phyloP scores from a whole-genome alignment of 2,329 filamentous ascomycete genomes.

The Tolypocladium tropicale region DNA sequence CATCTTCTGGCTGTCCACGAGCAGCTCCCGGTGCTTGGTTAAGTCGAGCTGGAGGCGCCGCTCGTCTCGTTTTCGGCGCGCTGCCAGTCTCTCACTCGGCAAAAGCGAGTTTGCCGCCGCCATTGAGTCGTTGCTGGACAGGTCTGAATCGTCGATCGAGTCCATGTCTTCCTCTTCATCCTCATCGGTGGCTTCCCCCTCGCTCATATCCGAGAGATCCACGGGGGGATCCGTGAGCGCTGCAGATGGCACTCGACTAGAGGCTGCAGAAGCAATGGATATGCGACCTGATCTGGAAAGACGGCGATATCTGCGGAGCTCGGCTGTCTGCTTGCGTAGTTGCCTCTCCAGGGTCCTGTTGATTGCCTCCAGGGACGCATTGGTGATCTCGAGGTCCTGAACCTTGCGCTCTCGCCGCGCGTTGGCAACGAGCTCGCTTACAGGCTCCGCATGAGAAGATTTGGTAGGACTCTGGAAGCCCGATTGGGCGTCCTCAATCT shows the following conservation, averaged over 20 bases:
- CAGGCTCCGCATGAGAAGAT: constrained; percentile 43
- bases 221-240: constrained; percentile 30
- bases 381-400: constrained; percentile 91
- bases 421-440: constrained; percentile 73
- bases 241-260: constrained; percentile 33
- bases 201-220: constrained; percentile 38
- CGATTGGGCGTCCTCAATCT: constrained; percentile 16
- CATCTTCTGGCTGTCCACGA: constrained; percentile 87
- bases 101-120: constrained; percentile 25
- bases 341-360: constrained; percentile 88
- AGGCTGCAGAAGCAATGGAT: constrained; percentile 43
- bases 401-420: constrained; percentile 90
- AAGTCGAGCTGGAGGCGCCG: constrained; percentile 77
- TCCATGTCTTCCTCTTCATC: constrained; percentile 34
- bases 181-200: constrained; percentile 31
- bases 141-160: constrained; percentile 41
- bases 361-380: constrained; percentile 88
- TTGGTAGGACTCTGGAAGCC: constrained; percentile 48
- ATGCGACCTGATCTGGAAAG: constrained; percentile 72
- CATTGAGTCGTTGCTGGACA: constrained; percentile 30
- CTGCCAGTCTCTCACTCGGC: constrained; percentile 21
- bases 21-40: constrained; percentile 75
- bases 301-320: constrained; percentile 77
- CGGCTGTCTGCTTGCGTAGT: constrained; percentile 80
- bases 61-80: constrained; percentile 63